Base-by-base conservation (phyloP, 2,329 filamentous ascomycete species). In the Metarhizium sp. region DNA sequence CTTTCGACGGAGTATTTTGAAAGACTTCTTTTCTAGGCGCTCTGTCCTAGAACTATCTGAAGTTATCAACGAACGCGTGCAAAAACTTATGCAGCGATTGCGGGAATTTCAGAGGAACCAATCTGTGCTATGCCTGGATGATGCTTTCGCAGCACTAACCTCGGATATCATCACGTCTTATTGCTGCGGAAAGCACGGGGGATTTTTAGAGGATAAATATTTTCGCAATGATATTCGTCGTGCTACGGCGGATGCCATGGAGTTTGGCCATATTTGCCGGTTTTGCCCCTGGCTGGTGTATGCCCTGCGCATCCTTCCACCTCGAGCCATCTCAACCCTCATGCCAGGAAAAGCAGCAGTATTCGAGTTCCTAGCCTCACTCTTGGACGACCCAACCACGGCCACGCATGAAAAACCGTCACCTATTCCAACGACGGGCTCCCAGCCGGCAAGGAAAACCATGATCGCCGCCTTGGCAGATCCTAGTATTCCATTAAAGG, bases 1-100 rank as follows among this genome's bases (percentile, higher is more conserved):
- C 4, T 32, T 46, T 6, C 42, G 55, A 10, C 50, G 55, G 8
- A 42, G 51, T 29, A 47, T 47, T 14, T 47, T 56, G 50, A 53
- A 46, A 7, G 29, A 18, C 8, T 53, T 36, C 32, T 67, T 66
- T 52, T 58, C 60, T 36, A 53, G 53, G 34, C 51, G 45, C 45
- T 34, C 45, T 30, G 38, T 56, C 11, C 6, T 36, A 3, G 18
- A 16, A 10, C 11, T 53, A 11, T 50, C 45, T 36, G 16, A 32
- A 13, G 43, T 48, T 3, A 43, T 56, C 10, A 36, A 56, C 2
- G 51, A 56, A 1, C 40, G 50, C 13, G 25, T 53, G 20, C 18
- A 45, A 16, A 14, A 16, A 2, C 42, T 45, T 16, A 18, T 45
- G 11, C n/a, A 16, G 13, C 42, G 13, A 7, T 45, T 45, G 1